Evolutionary conservation across 106 monocot species (phyloP), one percentile per base, ranked within the genome.

Genomic region (Chionographis japonica): DNA sequence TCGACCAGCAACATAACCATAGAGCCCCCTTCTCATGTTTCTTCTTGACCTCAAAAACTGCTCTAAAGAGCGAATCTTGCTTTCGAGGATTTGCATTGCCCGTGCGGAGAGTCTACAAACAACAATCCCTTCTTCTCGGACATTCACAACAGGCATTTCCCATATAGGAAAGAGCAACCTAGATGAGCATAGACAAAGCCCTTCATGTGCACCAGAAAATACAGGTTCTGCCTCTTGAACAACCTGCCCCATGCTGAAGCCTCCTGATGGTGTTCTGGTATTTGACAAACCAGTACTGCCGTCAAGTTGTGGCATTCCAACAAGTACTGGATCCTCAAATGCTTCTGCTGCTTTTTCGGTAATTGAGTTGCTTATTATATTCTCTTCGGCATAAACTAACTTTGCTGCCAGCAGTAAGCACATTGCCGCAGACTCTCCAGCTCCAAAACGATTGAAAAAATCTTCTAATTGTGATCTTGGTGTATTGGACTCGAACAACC

Each of bases 171-270:
- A 85, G 52, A 98, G 89, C 74, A 98, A 70, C 69, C 97, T 92
- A 12, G 97, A 92, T 27, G 92, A 78, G 69, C 97, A 98, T 27
- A 98, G 75, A 75, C 92, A 87, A 69, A 98, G 97, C 37, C 97
- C 97, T 58, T 98, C 89, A 83, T 98, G 80, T 35, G 92, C 92
- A 72, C 86, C 90, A 72, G 97, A 98, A 72, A 98, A 98, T 43
- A 82, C 68, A 72, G 97, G 97, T 71, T 90, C 89, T 37, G 87
- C 84, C 74, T 98, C 97, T 53, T 92, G 97, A 72, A 98, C 89
- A 62, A 95, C 91, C 68, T 98, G 97, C 3, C 97, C 97, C 97
- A 98, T 98, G 70, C 92, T 93, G 71, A 98, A 98, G 42, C 89
- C 82, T 68, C 92, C 97, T 72, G 78, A 53, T 62, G 86, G 75